These are phyloP conservation scores for Rugosomyces carneus DNA, from an alignment of 1,284 basidiomycete species.

Conservation along the genomic window DNA sequence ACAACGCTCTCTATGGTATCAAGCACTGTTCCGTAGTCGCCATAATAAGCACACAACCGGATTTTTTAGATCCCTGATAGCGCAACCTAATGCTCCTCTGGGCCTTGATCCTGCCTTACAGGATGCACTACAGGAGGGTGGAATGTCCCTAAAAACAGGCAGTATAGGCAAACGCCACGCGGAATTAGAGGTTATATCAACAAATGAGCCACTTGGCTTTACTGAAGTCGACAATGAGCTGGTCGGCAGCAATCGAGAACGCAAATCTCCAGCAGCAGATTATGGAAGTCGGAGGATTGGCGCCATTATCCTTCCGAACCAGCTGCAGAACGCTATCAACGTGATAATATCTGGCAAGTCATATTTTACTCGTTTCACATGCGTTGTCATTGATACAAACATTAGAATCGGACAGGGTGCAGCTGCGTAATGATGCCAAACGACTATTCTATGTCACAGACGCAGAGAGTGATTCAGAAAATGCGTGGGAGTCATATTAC, in stretches of 20 bases:
- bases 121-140: constrained; percentile 55
- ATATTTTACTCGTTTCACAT: constrained; percentile 8
- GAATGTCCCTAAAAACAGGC: constrained; percentile 51
- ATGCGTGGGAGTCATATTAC: constrained; percentile 49
- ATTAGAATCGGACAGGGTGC: constrained; percentile 57
- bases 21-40: neutral
- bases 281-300: constrained; percentile 74
- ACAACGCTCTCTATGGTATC: constrained; percentile 4
- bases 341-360: constrained; percentile 52
- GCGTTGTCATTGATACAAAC: constrained; percentile 10
- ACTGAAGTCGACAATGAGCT: constrained; percentile 28
- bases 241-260: constrained; percentile 32
- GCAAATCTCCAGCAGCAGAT: constrained; percentile 76
- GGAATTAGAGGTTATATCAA: constrained; percentile 44
- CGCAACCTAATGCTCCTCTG: constrained; percentile 41
- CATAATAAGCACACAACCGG: neutral
- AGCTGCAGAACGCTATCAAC: constrained; percentile 58
- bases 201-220: constrained; percentile 16
- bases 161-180: constrained; percentile 29
- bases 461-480: constrained; percentile 23
- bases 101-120: constrained; percentile 59
- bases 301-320: constrained; percentile 60
- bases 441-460: constrained; percentile 50
- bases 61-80: constrained; percentile 2
- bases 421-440: constrained; percentile 62